phyloP scores from a whole-genome alignment of 2,329 filamentous ascomycete species.

The Aureobasidium pullulans region DNA sequence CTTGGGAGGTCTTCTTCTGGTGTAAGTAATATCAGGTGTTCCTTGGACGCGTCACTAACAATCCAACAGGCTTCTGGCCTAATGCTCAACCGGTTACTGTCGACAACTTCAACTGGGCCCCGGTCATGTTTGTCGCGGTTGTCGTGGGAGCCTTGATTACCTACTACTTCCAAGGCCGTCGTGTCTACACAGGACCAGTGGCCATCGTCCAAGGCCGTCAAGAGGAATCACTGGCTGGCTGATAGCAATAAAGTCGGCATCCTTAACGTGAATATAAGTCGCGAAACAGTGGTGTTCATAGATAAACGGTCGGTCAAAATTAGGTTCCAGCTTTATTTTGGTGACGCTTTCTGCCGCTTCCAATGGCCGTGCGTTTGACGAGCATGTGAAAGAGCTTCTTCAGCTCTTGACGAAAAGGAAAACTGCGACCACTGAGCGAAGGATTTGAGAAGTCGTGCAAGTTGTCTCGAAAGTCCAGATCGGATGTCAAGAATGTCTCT shows the following conservation, averaged over 20 bases:
- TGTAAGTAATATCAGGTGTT: background rate
- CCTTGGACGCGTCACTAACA: background rate
- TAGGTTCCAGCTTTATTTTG: background rate
- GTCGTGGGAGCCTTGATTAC: slow-evolving; percentile 23
- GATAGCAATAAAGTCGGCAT: background rate
- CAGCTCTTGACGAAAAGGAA: background rate
- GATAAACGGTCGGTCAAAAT: slow-evolving; percentile 6
- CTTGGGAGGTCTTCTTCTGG: slow-evolving; percentile 30
- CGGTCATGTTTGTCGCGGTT: slow-evolving; percentile 30
- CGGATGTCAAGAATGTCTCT: background rate
- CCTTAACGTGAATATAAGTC: background rate
- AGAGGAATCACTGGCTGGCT: background rate
- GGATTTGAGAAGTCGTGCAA: background rate
- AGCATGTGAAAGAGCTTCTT: slow-evolving; percentile 4
- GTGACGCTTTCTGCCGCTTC: background rate
- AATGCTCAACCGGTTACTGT: slow-evolving; percentile 1
- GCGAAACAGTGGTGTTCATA: slow-evolving; percentile 8
- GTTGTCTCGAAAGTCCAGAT: background rate
- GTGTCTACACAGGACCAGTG: slow-evolving; percentile 24
- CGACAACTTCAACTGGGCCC: slow-evolving; percentile 30
- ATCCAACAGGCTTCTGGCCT: slow-evolving; percentile 2
- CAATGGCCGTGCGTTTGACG: slow-evolving; percentile 1
- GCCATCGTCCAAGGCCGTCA: background rate
- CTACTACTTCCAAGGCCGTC: slow-evolving; percentile 26
- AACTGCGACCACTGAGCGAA: background rate